Evolutionary conservation across 495 filamentous ascomycete species (phyloP), one percentile per base, ranked within the genome.

Genomic region (Podospora bellae-mahoneyi): DNA sequence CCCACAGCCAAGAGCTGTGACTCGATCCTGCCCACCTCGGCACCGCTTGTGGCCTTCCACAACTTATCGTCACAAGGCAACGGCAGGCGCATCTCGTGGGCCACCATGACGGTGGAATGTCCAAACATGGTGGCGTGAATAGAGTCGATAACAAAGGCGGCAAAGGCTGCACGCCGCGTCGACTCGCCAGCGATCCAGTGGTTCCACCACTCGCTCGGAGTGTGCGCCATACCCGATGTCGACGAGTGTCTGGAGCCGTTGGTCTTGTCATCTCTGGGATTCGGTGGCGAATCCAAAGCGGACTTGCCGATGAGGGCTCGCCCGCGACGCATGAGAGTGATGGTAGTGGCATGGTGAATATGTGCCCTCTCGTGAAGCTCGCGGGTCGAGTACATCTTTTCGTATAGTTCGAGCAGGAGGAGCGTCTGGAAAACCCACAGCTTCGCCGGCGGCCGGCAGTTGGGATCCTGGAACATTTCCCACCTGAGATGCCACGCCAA

Each of bases 111-210:
- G 3, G 93, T 94, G 19, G 93, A 94, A 77, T 99, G 95, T 0
- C 95, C 95, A 78, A 98, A 99, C 91, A 99, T 97, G 56, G 92
- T 97, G 3, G 94, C 93, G 79, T 99, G 95, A 5, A 92, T 96
- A 3, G 94, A 96, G 76, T 99, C 95, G 64, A 97, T 88, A 26
- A 99, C 89, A 77, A 97, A 99, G 2, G 95, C 95, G 18, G 90
- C 94, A 82, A 97, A 99, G 0, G 94, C 95, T 4, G 90, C 92
- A 55, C 95, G 87, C 44, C 93, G 85, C 2, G 93, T 97, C 18
- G 94, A 90, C 76, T 99, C 95, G 55, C 92, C 92, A 5, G 92
- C 94, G 74, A 97, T 96, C 95, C 95, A 99, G 70, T 93, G 89
- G 70, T 93, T 91, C 95, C 95, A 99, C 80, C 90, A 95, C 73